Evolutionary conservation across 73 alveolate genomes (phyloP).

Genomic region (Uronychia binucleata): DNA sequence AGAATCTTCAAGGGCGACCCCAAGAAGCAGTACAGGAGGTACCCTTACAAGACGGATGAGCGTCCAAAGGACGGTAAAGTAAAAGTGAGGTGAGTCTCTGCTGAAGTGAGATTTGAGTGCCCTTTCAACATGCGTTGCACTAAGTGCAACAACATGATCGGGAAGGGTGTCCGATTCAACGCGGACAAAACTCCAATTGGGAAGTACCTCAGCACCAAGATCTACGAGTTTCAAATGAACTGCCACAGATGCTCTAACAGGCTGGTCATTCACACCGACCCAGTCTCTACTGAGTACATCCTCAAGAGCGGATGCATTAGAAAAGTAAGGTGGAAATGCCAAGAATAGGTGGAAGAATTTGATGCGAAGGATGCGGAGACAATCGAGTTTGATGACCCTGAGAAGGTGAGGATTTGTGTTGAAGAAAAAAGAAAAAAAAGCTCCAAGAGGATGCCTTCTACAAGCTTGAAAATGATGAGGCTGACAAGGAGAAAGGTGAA

Average conservation of each 20-base stretch:
- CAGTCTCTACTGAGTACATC: constrained; percentile 44
- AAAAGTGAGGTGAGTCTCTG: neutral
- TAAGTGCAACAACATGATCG: constrained; percentile 39
- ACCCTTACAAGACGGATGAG: neutral
- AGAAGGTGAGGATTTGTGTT: neutral
- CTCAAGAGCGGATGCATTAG: constrained; percentile 34
- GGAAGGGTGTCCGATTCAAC: constrained; percentile 64
- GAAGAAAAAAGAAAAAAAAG: neutral
- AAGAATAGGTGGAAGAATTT: constrained; percentile 14
- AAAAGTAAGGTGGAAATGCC: no score
- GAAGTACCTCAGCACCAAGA: constrained; percentile 51
- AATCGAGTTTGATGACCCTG: neutral
- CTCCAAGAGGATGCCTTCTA: constrained; percentile 37
- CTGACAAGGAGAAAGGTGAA: constrained; percentile 23
- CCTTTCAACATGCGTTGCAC: constrained; percentile 56
- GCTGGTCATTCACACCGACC: constrained; percentile 52
- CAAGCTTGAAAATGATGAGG: constrained; percentile 34
- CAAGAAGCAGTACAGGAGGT: constrained; percentile 15
- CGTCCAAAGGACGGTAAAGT: neutral
- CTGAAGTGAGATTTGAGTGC: constrained; percentile 47
- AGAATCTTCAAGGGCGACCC: neutral
- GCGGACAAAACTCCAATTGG: constrained; percentile 58
- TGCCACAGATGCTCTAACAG: constrained; percentile 45
- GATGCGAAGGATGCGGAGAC: constrained; percentile 15
- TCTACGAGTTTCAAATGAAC: constrained; percentile 52